A percentile compares a stretch with the other conserved stretches of the same genome.
These are phyloP conservation scores for Camptophora hylomeconis DNA, from an alignment of 2,329 filamentous ascomycete genomes.

Conservation along the genomic window DNA sequence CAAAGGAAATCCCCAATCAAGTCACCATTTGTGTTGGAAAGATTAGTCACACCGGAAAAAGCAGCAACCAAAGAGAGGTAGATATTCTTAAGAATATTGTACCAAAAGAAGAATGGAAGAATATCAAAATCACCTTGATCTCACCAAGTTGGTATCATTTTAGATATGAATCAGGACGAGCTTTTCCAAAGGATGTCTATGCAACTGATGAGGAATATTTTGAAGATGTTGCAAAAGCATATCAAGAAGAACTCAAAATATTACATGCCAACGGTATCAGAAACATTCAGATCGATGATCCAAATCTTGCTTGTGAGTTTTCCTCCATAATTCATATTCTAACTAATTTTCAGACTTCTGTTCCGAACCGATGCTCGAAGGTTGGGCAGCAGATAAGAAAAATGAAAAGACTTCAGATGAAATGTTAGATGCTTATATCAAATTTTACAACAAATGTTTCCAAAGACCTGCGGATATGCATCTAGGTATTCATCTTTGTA, in stretches of 20 bases:
- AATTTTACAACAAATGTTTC: conserved; percentile 57
- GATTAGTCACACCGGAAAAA: conserved; percentile 33
- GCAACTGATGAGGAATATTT: conserved; percentile 43
- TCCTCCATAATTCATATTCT: conserved; percentile 19
- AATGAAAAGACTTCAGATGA: conserved; percentile 54
- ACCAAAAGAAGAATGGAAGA: conserved; percentile 41
- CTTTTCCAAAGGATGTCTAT: conserved; percentile 38
- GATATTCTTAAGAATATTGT: conserved; percentile 41
- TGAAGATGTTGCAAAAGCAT: conserved; percentile 45
- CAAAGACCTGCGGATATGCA: conserved; percentile 52
- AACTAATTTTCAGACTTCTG: conserved; percentile 43
- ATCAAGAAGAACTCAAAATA: conserved; percentile 29
- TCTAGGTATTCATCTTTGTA: conserved; percentile 59
- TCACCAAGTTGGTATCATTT: conserved; percentile 51
- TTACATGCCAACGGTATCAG: conserved; percentile 45
- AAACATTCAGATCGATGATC: conserved; percentile 49
- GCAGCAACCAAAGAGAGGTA: conserved; percentile 32
- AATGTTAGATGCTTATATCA: conserved; percentile 57
- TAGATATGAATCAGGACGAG: conserved; percentile 33
- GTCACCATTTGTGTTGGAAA: conserved; percentile 38
- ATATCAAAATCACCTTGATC: conserved; percentile 49
- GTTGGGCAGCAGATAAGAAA: conserved; percentile 51
- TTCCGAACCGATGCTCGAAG: conserved; percentile 50
- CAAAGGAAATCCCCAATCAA: conserved; percentile 34
- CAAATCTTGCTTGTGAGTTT: conserved; percentile 45